phyloP scores from a whole-genome alignment of 306 rosid species.

The Fragaria nilgerrensis region DNA sequence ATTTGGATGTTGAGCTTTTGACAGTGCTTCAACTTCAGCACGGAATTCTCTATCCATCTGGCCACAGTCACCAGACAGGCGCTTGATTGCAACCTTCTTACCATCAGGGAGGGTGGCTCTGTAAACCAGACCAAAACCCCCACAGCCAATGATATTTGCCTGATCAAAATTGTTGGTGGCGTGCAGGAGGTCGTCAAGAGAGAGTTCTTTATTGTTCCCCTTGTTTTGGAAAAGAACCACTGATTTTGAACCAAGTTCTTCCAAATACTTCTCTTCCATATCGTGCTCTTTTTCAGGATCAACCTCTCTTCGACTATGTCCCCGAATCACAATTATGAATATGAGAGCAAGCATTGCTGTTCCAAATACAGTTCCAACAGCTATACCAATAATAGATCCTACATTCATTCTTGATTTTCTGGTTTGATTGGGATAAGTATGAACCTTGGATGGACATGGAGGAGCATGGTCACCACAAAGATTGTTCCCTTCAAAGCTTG shows the following conservation, averaged over 20 bases:
- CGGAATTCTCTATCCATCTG: constrained; percentile 47
- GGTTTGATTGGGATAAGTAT: background rate
- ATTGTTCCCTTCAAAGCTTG: constrained; percentile 52
- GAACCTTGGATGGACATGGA: constrained; percentile 5
- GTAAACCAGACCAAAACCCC: constrained; percentile 51
- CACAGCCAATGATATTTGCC: constrained; percentile 41
- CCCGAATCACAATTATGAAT: constrained; percentile 26
- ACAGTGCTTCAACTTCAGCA: constrained; percentile 48
- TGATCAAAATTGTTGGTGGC: constrained; percentile 36
- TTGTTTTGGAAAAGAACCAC: constrained; percentile 38
- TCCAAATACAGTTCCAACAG: constrained; percentile 29
- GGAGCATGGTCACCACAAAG: constrained; percentile 33
- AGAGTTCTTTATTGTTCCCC: constrained; percentile 33
- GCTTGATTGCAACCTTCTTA: constrained; percentile 39
- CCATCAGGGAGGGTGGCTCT: constrained; percentile 41
- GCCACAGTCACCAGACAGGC: constrained; percentile 45
- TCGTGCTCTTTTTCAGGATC: constrained; percentile 35
- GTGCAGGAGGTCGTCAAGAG: constrained; percentile 37
- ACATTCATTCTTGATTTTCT: constrained; percentile 7
- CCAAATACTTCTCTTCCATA: constrained; percentile 20
- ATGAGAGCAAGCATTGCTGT: constrained; percentile 21
- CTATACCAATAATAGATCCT: constrained; percentile 29
- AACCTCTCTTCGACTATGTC: constrained; percentile 24
- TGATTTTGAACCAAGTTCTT: constrained; percentile 30
- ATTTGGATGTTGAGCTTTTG: constrained; percentile 48